Percentiles rank a stretch among this genome's conserved stretches.
These are phyloP conservation scores for Colletotrichum theobromicola DNA, from an alignment of 2,329 filamentous ascomycete species.

Conservation along the genomic window DNA sequence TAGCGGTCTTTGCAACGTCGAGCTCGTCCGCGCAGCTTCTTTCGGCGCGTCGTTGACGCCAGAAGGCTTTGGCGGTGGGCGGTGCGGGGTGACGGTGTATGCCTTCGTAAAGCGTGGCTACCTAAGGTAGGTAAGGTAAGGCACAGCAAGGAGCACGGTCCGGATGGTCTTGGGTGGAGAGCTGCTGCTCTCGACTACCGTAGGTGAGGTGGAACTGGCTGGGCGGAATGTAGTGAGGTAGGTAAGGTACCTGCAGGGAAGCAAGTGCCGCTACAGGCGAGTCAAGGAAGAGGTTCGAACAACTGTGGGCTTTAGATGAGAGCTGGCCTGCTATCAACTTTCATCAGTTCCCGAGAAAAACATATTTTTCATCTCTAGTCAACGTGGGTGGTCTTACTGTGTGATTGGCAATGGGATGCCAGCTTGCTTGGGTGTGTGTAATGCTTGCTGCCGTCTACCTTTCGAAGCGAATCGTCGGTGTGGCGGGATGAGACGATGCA, in stretches of 20 bases:
- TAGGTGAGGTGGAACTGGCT: background rate
- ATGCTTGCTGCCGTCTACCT: background rate
- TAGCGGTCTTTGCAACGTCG: background rate
- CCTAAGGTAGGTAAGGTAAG: too few relatives aligned
- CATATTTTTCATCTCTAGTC: background rate
- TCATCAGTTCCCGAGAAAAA: background rate
- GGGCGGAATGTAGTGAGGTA: background rate
- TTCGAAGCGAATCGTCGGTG: background rate
- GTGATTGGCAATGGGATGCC: background rate
- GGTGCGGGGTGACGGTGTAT: conserved; percentile 10
- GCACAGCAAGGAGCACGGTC: background rate
- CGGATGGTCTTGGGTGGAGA: background rate
- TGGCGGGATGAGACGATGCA: background rate
- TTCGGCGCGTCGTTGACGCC: background rate
- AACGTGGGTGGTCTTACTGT: background rate
- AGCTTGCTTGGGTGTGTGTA: background rate
- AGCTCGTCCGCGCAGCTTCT: background rate
- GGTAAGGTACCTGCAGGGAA: background rate
- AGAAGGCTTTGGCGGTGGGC: conserved; percentile 2
- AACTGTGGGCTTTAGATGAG: background rate
- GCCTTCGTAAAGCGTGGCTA: background rate
- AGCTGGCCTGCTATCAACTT: background rate
- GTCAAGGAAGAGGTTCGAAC: background rate
- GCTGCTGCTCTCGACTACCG: background rate
- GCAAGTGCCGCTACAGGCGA: background rate